A percentile compares a stretch with the other conserved stretches of the same genome.
Conservation (phyloP, 2,329 filamentous ascomycete genomes). For the Hymenoscyphus scutula region DNA sequence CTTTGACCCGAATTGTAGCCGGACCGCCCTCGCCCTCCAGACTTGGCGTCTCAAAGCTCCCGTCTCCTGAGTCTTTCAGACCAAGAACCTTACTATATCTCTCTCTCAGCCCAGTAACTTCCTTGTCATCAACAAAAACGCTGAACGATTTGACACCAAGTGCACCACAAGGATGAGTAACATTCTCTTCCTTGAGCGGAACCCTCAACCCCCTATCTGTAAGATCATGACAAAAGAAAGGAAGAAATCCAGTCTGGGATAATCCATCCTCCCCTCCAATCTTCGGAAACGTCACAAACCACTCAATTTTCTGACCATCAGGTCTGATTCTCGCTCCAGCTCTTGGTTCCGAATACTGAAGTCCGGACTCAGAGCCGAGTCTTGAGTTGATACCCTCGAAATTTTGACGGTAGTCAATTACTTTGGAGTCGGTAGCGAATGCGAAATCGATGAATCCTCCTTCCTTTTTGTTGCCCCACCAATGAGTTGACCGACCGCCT, state of each 20-base stretch:
- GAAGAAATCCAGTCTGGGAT: conserved; percentile 39
- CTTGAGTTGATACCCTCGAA: conserved; percentile 38
- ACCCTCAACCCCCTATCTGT: conserved; percentile 56
- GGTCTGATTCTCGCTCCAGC: conserved; percentile 53
- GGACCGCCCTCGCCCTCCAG: conserved; percentile 7
- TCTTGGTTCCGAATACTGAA: conserved; percentile 48
- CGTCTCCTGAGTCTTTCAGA: neutral
- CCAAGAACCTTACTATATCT: conserved; percentile 35
- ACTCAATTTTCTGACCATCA: conserved; percentile 56
- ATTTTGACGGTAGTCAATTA: neutral
- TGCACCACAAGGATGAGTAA: conserved; percentile 50
- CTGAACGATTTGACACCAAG: conserved; percentile 49
- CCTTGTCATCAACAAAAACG: conserved; percentile 36
- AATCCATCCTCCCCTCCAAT: neutral
- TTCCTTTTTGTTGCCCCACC: conserved; percentile 51
- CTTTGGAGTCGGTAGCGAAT: conserved; percentile 43
- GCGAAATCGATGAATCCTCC: conserved; percentile 59
- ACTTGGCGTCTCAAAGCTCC: conserved; percentile 13
- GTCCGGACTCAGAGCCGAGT: conserved; percentile 36
- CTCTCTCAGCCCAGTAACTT: conserved; percentile 25
- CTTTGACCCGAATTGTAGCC: conserved; percentile 9
- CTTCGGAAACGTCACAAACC: conserved; percentile 51
- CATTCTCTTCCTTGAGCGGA: conserved; percentile 42
- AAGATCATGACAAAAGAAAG: conserved; percentile 66
- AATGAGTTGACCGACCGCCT: conserved; percentile 47